Percentiles rank a stretch among this genome's conserved stretches.
Conservation (phyloP, 495 filamentous ascomycete genomes). For the Rhizodiscina lignyota region DNA sequence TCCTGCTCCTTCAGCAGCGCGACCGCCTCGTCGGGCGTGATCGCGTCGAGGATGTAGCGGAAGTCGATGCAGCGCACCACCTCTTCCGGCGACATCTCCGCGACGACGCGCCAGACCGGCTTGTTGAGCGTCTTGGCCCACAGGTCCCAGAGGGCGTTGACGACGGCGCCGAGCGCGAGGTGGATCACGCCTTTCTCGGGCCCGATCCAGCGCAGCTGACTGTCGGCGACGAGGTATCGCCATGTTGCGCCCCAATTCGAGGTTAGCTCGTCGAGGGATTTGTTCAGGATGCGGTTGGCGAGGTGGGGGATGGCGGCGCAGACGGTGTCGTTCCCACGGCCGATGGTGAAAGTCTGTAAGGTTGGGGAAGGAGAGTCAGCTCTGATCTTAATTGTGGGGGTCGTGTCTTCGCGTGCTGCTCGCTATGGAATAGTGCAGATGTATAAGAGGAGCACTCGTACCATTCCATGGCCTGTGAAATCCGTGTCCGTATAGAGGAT, state of each 20-base stretch:
- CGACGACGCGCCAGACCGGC: constrained; percentile 80
- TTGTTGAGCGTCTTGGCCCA: constrained; percentile 78
- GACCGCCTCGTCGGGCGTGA: constrained; percentile 73
- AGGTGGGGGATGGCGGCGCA: constrained; percentile 68
- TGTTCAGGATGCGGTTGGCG: constrained; percentile 51
- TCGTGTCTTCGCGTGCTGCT: too few relatives aligned
- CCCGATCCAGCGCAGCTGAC: constrained; percentile 85
- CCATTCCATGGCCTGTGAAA: constrained; percentile 74
- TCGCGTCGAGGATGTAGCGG: constrained; percentile 83
- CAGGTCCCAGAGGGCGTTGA: constrained; percentile 91
- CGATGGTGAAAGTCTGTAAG: constrained; percentile 80
- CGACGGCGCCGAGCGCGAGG: constrained; percentile 73
- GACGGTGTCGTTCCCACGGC: constrained; percentile 88
- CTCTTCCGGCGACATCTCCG: constrained; percentile 77
- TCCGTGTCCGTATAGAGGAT: constrained; percentile 68
- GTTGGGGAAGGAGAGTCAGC: neutral
- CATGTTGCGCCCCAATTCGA: constrained; percentile 77
- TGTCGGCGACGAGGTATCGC: constrained; percentile 80
- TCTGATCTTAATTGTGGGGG: too few relatives aligned
- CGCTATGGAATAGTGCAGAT: too few relatives aligned
- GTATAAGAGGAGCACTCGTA: constrained; percentile 27
- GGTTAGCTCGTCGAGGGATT: constrained; percentile 58
- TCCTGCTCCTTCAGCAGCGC: constrained; percentile 46
- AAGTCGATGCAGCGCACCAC: constrained; percentile 82
- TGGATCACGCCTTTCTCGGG: constrained; percentile 94